phyloP scores from a whole-genome alignment of 2,329 filamentous ascomycete genomes.

The Lachnum nothofagi region DNA sequence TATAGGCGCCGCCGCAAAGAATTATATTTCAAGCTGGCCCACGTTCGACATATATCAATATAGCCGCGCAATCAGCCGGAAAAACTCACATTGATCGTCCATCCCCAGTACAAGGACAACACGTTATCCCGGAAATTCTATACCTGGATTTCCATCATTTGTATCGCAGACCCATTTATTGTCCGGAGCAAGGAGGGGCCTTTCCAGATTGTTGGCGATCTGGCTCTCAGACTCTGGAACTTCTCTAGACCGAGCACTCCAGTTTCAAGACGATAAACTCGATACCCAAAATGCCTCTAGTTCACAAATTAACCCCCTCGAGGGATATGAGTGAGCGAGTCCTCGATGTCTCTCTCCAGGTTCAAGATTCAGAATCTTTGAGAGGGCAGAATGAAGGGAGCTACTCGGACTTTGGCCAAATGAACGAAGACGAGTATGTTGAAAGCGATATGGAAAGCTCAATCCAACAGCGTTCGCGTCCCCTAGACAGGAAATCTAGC shows the following conservation, averaged over 20 bases:
- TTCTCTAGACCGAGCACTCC: background rate
- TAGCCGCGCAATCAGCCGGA: background rate
- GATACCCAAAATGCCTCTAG: slow-evolving; percentile 4
- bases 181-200: background rate
- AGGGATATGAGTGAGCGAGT: slow-evolving; percentile 4
- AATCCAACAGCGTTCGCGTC: slow-evolving; percentile 18
- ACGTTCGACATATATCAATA: background rate
- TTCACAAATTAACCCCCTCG: slow-evolving; percentile 4
- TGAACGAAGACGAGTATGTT: slow-evolving; percentile 20
- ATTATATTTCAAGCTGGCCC: background rate
- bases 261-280: background rate
- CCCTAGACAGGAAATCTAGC: slow-evolving; percentile 21
- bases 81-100: background rate
- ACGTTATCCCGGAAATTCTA: background rate
- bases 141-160: background rate
- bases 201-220: background rate
- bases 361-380: slow-evolving; percentile 1
- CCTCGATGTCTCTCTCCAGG: slow-evolving; percentile 5
- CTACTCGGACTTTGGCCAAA: slow-evolving; percentile 24
- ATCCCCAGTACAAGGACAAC: background rate
- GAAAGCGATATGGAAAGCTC: slow-evolving; percentile 30
- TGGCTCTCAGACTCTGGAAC: background rate
- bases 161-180: background rate
- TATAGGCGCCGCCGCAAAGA: background rate
- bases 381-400: slow-evolving; percentile 11